These are phyloP conservation scores for Phytophthora colocasiae DNA, from an alignment of 352 stramenopile species.

Conservation along the genomic window DNA sequence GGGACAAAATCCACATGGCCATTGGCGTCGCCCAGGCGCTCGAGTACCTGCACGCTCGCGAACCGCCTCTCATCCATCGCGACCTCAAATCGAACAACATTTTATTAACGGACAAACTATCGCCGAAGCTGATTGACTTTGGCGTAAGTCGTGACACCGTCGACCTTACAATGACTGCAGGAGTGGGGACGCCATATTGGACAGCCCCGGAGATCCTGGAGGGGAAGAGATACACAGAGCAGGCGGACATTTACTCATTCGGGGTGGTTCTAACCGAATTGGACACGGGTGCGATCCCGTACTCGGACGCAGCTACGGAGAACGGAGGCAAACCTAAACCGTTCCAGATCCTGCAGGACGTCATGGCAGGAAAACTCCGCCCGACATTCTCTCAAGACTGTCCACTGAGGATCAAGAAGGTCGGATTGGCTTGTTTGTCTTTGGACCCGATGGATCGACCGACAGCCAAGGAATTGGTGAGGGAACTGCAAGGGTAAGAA, in stretches of 20 bases:
- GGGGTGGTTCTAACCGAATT: slow-evolving; percentile 64
- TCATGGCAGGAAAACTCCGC: slow-evolving; percentile 48
- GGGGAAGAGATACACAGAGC: slow-evolving; percentile 60
- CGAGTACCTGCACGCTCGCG: slow-evolving; percentile 39
- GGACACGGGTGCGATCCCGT: slow-evolving; percentile 45
- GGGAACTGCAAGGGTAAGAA: slow-evolving; percentile 17
- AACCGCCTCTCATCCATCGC: slow-evolving; percentile 40
- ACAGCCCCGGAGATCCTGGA: slow-evolving; percentile 79
- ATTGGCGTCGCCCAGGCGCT: slow-evolving; percentile 43
- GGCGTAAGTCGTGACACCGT: slow-evolving; percentile 53
- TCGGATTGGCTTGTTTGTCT: slow-evolving; percentile 23
- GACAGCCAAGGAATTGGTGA: slow-evolving; percentile 23
- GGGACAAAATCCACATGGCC: slow-evolving; percentile 61
- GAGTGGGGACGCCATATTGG: slow-evolving; percentile 86
- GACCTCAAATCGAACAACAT: slow-evolving; percentile 65
- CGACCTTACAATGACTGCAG: slow-evolving; percentile 51
- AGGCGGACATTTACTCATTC: slow-evolving; percentile 78
- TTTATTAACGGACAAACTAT: slow-evolving; percentile 68
- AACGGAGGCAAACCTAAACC: slow-evolving; percentile 25
- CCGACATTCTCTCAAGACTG: slow-evolving; percentile 56
- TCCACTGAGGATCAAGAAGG: slow-evolving; percentile 36
- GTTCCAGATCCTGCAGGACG: slow-evolving; percentile 54
- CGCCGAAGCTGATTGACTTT: slow-evolving; percentile 88
- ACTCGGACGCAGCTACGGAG: slow-evolving; percentile 29
- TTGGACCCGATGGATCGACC: slow-evolving; percentile 13